A percentile compares a stretch with the other conserved stretches of the same genome.
Evolutionary conservation across 2,329 filamentous ascomycete species (phyloP).

Genomic region (Tolypocladium capitatum): DNA sequence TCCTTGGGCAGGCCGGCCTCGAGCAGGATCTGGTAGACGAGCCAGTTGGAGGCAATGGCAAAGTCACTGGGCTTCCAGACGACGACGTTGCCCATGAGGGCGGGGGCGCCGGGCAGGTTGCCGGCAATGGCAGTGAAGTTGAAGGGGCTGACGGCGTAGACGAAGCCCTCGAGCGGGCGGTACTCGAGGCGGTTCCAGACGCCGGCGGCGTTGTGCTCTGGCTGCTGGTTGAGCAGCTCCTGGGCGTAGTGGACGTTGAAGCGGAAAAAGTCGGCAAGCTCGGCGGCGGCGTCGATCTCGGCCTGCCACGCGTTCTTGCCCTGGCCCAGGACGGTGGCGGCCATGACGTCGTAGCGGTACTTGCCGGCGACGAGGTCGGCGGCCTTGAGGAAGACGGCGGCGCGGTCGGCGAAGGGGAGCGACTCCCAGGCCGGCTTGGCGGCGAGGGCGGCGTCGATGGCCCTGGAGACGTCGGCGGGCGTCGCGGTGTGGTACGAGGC

Average conservation of each 20-base stretch:
- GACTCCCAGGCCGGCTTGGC: constrained; percentile 79
- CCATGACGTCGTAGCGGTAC: constrained; percentile 95
- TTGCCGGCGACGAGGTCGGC: constrained; percentile 82
- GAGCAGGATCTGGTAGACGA: constrained; percentile 78
- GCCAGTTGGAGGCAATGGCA: constrained; percentile 80
- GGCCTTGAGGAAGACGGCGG: constrained; percentile 89
- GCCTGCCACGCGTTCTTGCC: constrained; percentile 98
- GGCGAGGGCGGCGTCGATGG: constrained; percentile 74
- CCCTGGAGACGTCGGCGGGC: constrained; percentile 58
- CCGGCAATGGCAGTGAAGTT: constrained; percentile 95
- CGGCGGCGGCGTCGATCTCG: constrained; percentile 93
- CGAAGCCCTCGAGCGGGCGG: constrained; percentile 83
- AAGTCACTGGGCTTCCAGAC: constrained; percentile 93
- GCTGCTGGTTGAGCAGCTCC: constrained; percentile 80
- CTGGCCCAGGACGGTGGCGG: constrained; percentile 88
- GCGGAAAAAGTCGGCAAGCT: constrained; percentile 82
- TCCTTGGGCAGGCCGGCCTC: constrained; percentile 82
- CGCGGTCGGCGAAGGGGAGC: constrained; percentile 79
- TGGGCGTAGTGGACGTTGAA: constrained; percentile 93
- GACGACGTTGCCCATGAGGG: constrained; percentile 85
- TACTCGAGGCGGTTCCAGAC: constrained; percentile 90
- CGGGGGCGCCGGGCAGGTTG: constrained; percentile 72
- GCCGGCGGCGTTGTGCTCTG: constrained; percentile 66
- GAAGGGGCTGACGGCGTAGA: constrained; percentile 89
- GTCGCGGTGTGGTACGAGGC: constrained; percentile 79